Evolutionary conservation across 179 eudicot species (phyloP).

Genomic region (Patellifolia procumbens): DNA sequence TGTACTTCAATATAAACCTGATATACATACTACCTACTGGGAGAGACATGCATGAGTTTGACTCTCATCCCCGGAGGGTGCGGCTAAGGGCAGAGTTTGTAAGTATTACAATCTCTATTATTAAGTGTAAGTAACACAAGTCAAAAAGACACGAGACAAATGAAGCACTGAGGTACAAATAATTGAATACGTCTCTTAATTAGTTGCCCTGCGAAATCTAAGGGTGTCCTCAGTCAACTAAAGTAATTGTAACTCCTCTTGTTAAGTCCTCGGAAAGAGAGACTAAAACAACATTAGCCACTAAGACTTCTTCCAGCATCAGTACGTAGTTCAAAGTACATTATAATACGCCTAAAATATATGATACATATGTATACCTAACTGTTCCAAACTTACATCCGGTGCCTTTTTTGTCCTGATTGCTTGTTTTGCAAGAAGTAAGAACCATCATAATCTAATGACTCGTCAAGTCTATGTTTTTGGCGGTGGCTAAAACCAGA

Average conservation of each 20-base stretch:
- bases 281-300: not conserved
- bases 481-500: conserved; percentile 20
- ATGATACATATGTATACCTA: conserved; percentile 16
- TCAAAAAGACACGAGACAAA: conserved; percentile 26
- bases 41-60: not conserved
- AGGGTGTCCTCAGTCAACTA: conserved; percentile 31
- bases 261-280: conserved; percentile 17
- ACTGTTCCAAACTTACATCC: conserved; percentile 18
- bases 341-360: not conserved
- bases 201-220: conserved; percentile 21
- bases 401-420: conserved; percentile 28
- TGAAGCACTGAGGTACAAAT: conserved; percentile 26
- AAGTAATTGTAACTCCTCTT: conserved; percentile 23
- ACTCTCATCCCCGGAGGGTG: conserved; percentile 10
- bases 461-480: conserved; percentile 7
- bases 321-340: no score
- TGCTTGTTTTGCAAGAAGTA: conserved; percentile 32
- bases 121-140: not conserved
- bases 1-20: no score
- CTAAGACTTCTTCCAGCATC: no score
- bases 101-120: not conserved
- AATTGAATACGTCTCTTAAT: conserved; percentile 34
- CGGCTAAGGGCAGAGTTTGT: conserved; percentile 11
- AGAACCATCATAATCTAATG: conserved; percentile 23
- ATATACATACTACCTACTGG: no score